Conservation (phyloP, 176 grass and related monocot species). For the Bonia amplexicaulis region DNA sequence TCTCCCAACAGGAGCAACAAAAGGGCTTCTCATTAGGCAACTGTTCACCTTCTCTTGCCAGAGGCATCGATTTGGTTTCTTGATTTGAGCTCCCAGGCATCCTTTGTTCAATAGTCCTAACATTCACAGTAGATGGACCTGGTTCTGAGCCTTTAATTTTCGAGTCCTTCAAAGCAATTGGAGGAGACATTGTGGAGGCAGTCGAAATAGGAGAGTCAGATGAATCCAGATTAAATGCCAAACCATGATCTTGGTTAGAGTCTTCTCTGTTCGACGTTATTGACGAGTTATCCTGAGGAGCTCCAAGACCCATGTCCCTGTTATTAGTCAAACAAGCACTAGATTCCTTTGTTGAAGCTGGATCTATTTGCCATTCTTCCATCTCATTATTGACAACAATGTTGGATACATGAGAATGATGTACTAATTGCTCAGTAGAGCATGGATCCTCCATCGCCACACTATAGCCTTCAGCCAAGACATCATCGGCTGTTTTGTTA, state of each 20-base stretch:
- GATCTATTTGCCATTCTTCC: constrained; percentile 33
- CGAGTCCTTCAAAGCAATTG: constrained; percentile 43
- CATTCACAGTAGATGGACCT: constrained; percentile 29
- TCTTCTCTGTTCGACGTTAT: constrained; percentile 69
- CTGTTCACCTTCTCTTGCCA: constrained; percentile 29
- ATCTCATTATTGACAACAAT: constrained; percentile 28
- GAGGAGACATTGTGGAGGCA: constrained; percentile 57
- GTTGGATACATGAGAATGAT: constrained; percentile 27
- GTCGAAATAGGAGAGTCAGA: constrained; percentile 60
- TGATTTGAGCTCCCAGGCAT: constrained; percentile 24
- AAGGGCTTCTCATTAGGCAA: constrained; percentile 42
- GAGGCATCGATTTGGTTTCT: constrained; percentile 14
- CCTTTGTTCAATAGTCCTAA: constrained; percentile 32
- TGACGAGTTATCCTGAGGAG: constrained; percentile 70
- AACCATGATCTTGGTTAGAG: constrained; percentile 47
- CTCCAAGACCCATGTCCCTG: constrained; percentile 42
- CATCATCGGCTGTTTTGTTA: background rate
- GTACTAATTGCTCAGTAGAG: constrained; percentile 28
- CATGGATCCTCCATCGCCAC: constrained; percentile 24
- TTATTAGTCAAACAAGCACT: constrained; percentile 44
- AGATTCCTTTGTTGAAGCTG: constrained; percentile 39
- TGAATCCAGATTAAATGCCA: constrained; percentile 36
- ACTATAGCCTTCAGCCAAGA: constrained; percentile 25
- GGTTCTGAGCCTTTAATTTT: constrained; percentile 29
- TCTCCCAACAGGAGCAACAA: constrained; percentile 69